Conservation (phyloP, 2,329 filamentous ascomycete genomes). For the Microdochium paspali region DNA sequence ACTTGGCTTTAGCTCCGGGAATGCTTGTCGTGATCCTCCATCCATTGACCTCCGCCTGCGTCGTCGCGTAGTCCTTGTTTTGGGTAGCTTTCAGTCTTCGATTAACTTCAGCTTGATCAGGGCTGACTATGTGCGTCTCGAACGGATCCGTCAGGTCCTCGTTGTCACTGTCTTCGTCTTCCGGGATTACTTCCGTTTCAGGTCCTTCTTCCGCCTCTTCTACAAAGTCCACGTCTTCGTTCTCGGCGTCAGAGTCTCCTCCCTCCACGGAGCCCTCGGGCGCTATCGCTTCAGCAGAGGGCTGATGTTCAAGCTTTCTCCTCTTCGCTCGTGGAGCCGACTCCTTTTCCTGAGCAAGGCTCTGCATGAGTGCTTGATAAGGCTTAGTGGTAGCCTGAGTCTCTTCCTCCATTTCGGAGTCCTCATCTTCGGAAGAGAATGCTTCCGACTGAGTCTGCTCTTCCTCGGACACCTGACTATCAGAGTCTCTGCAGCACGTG, state of each 20-base stretch:
- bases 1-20: slow-evolving; percentile 29
- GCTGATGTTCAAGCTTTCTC: slow-evolving; percentile 40
- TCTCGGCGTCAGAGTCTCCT: slow-evolving; percentile 21
- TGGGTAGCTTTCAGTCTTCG: slow-evolving; percentile 41
- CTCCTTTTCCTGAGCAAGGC: slow-evolving; percentile 38
- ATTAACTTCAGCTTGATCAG: slow-evolving; percentile 51
- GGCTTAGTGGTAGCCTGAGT: slow-evolving; percentile 29
- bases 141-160: slow-evolving; percentile 60
- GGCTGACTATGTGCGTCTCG: slow-evolving; percentile 66
- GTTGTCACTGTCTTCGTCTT: slow-evolving; percentile 39
- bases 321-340: slow-evolving; percentile 40
- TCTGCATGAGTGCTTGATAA: slow-evolving; percentile 50
- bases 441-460: slow-evolving; percentile 22
- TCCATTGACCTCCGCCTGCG: slow-evolving; percentile 33
- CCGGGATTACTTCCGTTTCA: slow-evolving; percentile 19
- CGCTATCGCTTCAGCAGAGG: slow-evolving; percentile 10
- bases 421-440: slow-evolving; percentile 33
- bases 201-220: slow-evolving; percentile 41
- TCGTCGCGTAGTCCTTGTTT: slow-evolving; percentile 39
- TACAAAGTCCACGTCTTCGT: slow-evolving; percentile 29
- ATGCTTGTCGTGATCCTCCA: slow-evolving; percentile 37
- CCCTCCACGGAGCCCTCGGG: slow-evolving; percentile 17
- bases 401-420: slow-evolving; percentile 31
- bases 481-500: slow-evolving; percentile 14
- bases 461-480: slow-evolving; percentile 23